Conservation (phyloP, 73 alveolate species). For the Tetrahymena borealis region DNA sequence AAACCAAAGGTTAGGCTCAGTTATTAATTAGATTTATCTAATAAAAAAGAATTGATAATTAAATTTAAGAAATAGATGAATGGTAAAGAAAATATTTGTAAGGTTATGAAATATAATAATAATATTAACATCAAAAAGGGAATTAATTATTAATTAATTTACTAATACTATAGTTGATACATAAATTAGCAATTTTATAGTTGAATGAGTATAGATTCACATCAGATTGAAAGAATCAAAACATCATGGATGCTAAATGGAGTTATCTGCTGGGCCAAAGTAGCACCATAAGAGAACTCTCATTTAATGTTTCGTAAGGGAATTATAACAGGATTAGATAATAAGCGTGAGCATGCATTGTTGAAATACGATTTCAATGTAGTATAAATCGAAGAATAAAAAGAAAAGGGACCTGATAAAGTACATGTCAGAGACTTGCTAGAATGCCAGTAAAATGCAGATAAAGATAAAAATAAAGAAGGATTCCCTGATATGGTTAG, state of each 20-base stretch:
- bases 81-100: too few relatives aligned
- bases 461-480: neutral
- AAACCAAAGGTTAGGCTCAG: too few relatives aligned
- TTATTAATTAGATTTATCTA: too few relatives aligned
- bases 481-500: slow-evolving; percentile 74
- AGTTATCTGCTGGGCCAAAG: neutral
- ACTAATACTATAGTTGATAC: neutral
- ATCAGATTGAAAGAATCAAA: neutral
- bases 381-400: neutral
- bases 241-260: neutral
- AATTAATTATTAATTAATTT: neutral
- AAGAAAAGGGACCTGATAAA: neutral
- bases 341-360: neutral
- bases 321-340: neutral
- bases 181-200: neutral
- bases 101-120: too few relatives aligned
- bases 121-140: too few relatives aligned
- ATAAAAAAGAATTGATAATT: too few relatives aligned
- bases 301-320: neutral
- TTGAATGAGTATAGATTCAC: neutral
- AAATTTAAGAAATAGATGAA: too few relatives aligned
- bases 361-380: neutral
- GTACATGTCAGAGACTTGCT: neutral
- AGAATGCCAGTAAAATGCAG: neutral
- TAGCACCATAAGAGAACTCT: neutral